A percentile compares a stretch with the other conserved stretches of the same genome.
Evolutionary conservation across 306 rosid species (phyloP).

Genomic region (Lithocarpus polystachyus): DNA sequence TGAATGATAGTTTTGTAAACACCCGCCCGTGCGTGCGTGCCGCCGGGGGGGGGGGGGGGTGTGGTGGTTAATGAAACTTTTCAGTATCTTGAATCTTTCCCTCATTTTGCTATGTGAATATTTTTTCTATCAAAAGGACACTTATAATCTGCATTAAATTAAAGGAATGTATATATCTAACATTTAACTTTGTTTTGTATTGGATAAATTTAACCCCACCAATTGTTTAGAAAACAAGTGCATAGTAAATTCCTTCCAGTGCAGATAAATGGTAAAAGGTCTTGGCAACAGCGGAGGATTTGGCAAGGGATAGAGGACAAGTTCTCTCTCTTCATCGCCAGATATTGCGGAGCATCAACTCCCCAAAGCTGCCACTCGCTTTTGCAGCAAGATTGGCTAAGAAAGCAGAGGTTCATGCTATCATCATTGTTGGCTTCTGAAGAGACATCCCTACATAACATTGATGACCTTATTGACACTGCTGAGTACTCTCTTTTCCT

Average conservation of each 20-base stretch:
- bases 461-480: conserved; percentile 67
- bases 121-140: not conserved
- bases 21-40: too few relatives aligned
- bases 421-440: conserved; percentile 79
- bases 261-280: conserved; percentile 50
- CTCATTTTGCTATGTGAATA: too few relatives aligned
- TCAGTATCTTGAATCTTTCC: too few relatives aligned
- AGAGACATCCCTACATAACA: conserved; percentile 72
- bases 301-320: conserved; percentile 50
- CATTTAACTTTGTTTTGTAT: not conserved
- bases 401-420: conserved; percentile 59
- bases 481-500: conserved; percentile 82
- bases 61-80: too few relatives aligned
- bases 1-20: too few relatives aligned
- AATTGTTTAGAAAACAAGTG: not conserved
- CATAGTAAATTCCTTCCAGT: not conserved
- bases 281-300: conserved; percentile 77
- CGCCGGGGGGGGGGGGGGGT: too few relatives aligned
- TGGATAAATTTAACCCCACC: not conserved
- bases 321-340: conserved; percentile 73
- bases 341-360: conserved; percentile 64
- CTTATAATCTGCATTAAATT: not conserved
- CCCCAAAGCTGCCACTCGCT: conserved; percentile 55
- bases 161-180: not conserved
- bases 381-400: conserved; percentile 65